These are phyloP conservation scores for Suillus discolor DNA, from an alignment of 768 basidiomycete species.

Conservation along the genomic window DNA sequence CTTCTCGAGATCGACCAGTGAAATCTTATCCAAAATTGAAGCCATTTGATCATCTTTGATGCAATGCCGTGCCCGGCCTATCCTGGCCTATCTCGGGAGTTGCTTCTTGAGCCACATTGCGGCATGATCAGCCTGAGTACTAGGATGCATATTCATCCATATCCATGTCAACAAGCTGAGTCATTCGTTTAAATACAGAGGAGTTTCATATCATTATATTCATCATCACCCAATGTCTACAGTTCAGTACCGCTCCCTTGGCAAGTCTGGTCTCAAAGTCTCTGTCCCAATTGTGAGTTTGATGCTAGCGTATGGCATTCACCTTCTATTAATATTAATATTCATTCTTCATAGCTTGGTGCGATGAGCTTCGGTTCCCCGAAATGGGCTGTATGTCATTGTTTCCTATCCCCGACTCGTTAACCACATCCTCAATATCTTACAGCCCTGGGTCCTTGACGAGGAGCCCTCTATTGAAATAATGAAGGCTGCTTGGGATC, in stretches of 20 bases:
- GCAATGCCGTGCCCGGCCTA: too few relatives aligned
- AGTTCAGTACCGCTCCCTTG: constrained; percentile 35
- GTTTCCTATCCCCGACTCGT: not conserved
- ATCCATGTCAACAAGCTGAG: not conserved
- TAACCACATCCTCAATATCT: not conserved
- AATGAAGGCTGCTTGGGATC: constrained; percentile 42
- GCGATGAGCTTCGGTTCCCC: constrained; percentile 29
- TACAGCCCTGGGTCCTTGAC: constrained; percentile 28
- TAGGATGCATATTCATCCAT: too few relatives aligned
- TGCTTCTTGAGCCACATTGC: too few relatives aligned
- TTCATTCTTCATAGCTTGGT: constrained; percentile 23
- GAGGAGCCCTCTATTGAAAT: constrained; percentile 33
- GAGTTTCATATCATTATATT: not conserved
- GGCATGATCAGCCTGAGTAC: too few relatives aligned
- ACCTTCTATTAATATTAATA: not conserved
- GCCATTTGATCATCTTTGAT: too few relatives aligned
- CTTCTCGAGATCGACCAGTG: too few relatives aligned
- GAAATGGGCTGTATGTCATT: constrained; percentile 27
- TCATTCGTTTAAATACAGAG: not conserved
- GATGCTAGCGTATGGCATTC: too few relatives aligned
- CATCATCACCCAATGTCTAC: constrained; percentile 15
- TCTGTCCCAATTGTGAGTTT: constrained; percentile 35
- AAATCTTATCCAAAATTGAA: too few relatives aligned
- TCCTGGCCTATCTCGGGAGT: too few relatives aligned
- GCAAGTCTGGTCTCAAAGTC: constrained; percentile 34